Conservation (phyloP, 2,329 filamentous ascomycete genomes). For the Penicillium paneum region DNA sequence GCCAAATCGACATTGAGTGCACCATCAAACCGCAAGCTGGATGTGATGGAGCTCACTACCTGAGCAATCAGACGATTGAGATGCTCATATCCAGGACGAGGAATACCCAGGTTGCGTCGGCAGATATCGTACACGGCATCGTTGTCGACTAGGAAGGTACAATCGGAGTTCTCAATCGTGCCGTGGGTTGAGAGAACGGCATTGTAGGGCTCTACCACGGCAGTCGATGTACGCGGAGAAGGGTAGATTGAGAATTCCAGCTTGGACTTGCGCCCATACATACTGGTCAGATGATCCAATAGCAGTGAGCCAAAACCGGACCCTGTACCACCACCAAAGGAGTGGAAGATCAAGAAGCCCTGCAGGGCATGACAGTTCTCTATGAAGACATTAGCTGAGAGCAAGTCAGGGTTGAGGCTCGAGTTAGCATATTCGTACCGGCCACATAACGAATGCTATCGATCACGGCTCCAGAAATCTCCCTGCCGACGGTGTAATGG, state of each 20-base stretch:
- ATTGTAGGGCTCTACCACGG: conserved; percentile 68
- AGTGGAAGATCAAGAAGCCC: conserved; percentile 67
- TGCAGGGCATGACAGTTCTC: conserved; percentile 66
- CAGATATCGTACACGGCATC: conserved; percentile 68
- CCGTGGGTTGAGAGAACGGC: conserved; percentile 55
- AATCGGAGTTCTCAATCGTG: conserved; percentile 67
- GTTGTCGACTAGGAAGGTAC: conserved; percentile 67
- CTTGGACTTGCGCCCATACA: conserved; percentile 67
- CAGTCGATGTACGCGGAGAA: conserved; percentile 61
- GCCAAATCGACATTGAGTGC: conserved; percentile 66
- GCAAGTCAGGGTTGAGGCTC: background rate
- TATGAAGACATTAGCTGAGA: conserved; percentile 29
- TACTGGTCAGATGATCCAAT: conserved; percentile 61
- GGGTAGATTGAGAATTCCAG: conserved; percentile 66
- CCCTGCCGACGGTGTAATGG: conserved; percentile 67
- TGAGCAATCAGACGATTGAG: conserved; percentile 65
- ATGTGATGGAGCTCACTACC: conserved; percentile 65
- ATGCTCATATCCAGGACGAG: conserved; percentile 62
- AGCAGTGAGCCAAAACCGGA: conserved; percentile 65
- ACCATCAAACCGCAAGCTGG: conserved; percentile 63
- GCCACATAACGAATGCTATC: conserved; percentile 63
- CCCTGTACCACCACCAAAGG: conserved; percentile 65
- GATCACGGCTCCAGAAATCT: conserved; percentile 61
- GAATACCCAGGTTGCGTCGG: conserved; percentile 62
- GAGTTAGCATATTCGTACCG: conserved; percentile 42